Evolutionary conservation across 495 filamentous ascomycete genomes (phyloP).

Genomic region (Lasiosphaeria hispida): DNA sequence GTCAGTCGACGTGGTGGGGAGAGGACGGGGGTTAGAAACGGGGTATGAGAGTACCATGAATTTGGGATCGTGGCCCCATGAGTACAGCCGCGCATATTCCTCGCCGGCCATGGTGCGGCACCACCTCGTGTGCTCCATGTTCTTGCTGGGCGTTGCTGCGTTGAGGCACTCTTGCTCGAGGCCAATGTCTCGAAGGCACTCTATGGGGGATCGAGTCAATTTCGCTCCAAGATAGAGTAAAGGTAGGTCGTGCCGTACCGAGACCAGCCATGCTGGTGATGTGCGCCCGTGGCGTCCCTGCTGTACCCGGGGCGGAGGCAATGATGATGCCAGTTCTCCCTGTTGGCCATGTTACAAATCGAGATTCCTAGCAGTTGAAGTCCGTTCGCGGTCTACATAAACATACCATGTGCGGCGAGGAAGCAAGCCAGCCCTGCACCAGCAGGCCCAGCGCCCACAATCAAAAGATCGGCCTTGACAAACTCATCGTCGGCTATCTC

Average conservation of each 20-base stretch:
- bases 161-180: constrained; percentile 41
- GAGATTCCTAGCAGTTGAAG: background rate
- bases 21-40: background rate
- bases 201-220: constrained; percentile 20
- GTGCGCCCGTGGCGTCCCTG: constrained; percentile 54
- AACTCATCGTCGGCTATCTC: constrained; percentile 14
- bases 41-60: constrained; percentile 35
- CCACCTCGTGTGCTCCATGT: constrained; percentile 54
- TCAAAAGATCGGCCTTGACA: constrained; percentile 51
- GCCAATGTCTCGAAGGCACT: constrained; percentile 54
- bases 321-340: constrained; percentile 51
- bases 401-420: constrained; percentile 48
- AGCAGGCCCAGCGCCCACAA: constrained; percentile 56
- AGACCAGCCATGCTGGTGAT: constrained; percentile 49
- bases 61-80: constrained; percentile 52
- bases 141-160: constrained; percentile 34
- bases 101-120: constrained; percentile 54
- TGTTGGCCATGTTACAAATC: constrained; percentile 8
- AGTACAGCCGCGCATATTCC: constrained; percentile 52
- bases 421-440: constrained; percentile 56
- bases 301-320: constrained; percentile 42
- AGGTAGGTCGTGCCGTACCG: constrained; percentile 7
- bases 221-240: background rate
- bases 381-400: background rate
- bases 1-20: background rate